Conservation (phyloP, 768 basidiomycete species). For the Lyophyllum decastes region DNA sequence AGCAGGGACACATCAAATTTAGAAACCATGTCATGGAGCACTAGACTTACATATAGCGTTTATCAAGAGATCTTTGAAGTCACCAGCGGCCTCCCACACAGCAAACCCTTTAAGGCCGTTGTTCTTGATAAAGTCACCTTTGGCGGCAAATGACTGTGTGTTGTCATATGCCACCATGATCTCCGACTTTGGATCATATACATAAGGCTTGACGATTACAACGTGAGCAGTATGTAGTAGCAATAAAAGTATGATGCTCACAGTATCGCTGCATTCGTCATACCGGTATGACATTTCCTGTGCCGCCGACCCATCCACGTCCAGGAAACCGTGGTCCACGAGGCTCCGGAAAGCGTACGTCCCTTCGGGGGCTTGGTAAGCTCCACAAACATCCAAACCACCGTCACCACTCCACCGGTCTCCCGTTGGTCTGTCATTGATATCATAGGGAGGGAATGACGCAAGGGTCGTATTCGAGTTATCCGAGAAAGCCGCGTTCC, state of each 20-base stretch:
- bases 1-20: neutral
- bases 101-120: slow-evolving; percentile 64
- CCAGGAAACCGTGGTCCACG: slow-evolving; percentile 56
- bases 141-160: slow-evolving; percentile 56
- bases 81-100: slow-evolving; percentile 74
- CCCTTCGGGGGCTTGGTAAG: slow-evolving; percentile 49
- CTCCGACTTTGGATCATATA: slow-evolving; percentile 56
- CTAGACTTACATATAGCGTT: slow-evolving; percentile 36
- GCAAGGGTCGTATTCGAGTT: slow-evolving; percentile 33
- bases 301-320: slow-evolving; percentile 37
- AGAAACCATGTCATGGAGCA: neutral
- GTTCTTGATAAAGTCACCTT: slow-evolving; percentile 59
- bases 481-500: slow-evolving; percentile 34
- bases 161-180: slow-evolving; percentile 71
- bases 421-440: slow-evolving; percentile 43
- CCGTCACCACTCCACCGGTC: slow-evolving; percentile 57
- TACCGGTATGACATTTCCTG: slow-evolving; percentile 52
- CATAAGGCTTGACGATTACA: slow-evolving; percentile 52
- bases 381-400: slow-evolving; percentile 62
- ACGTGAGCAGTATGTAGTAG: neutral
- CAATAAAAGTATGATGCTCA: slow-evolving; percentile 29
- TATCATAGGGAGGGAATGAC: slow-evolving; percentile 55
- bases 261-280: slow-evolving; percentile 76
- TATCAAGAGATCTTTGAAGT: slow-evolving; percentile 59
- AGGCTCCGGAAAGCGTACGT: slow-evolving; percentile 67